Percentiles rank a stretch among this genome's conserved stretches.
phyloP scores from a whole-genome alignment of 345 rosid genomes.

The Bretschneidera sinensis region DNA sequence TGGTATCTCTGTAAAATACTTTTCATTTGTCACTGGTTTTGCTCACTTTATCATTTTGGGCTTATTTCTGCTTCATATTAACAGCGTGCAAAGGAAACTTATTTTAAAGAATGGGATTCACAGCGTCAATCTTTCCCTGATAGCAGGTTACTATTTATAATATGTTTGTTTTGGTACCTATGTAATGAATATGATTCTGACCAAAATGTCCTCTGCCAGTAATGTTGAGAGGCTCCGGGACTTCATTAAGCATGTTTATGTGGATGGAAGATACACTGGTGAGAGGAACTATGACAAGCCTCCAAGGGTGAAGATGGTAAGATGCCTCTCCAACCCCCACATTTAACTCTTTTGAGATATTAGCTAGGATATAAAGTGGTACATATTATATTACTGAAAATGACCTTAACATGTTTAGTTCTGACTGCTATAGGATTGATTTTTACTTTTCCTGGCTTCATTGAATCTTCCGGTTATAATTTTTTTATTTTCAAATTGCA shows the following conservation, averaged over 20 bases:
- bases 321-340: slow-evolving; percentile 11
- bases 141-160: slow-evolving; percentile 47
- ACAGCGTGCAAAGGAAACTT: slow-evolving; percentile 83
- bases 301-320: slow-evolving; percentile 67
- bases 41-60: slow-evolving; percentile 6
- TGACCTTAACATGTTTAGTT: slow-evolving; percentile 1
- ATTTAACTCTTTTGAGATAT: background rate
- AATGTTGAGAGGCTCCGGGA: slow-evolving; percentile 79
- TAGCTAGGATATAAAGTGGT: background rate
- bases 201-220: slow-evolving; percentile 23
- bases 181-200: background rate
- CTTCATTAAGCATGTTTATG: slow-evolving; percentile 87
- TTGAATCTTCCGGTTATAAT: no score
- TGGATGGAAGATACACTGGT: slow-evolving; percentile 71
- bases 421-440: background rate
- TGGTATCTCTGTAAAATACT: slow-evolving; percentile 1
- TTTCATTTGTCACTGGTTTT: background rate
- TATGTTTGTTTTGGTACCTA: slow-evolving; percentile 5
- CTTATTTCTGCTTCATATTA: slow-evolving; percentile 7
- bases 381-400: background rate
- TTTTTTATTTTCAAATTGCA: no score
- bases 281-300: slow-evolving; percentile 76
- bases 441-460: background rate
- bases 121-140: slow-evolving; percentile 72
- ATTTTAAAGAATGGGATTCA: slow-evolving; percentile 85